phyloP scores from a whole-genome alignment of 306 rosid species.

The Ormosia emarginata region DNA sequence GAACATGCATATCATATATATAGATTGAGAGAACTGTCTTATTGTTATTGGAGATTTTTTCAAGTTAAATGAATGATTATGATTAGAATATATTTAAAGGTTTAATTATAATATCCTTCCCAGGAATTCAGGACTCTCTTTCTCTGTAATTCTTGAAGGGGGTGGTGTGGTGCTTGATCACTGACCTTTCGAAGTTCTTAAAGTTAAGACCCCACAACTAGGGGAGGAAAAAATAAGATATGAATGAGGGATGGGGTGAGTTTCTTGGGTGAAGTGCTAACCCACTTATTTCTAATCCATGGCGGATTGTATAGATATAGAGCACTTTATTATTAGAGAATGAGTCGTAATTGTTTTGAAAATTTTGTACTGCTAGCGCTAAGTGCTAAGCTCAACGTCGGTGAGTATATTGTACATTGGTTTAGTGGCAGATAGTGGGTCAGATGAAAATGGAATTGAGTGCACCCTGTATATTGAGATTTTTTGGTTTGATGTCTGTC shows the following conservation, averaged over 20 bases:
- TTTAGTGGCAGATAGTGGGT: not conserved
- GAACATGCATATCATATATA: constrained; percentile 36
- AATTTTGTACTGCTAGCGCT: not conserved
- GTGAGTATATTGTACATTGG: not conserved
- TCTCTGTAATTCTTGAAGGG: constrained; percentile 36
- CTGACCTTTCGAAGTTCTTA: constrained; percentile 46
- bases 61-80: not conserved
- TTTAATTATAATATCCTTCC: not conserved
- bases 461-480: not conserved
- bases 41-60: not conserved
- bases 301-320: constrained; percentile 19
- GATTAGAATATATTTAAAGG: not conserved
- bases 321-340: not conserved
- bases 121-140: not conserved
- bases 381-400: constrained; percentile 44
- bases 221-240: constrained; percentile 56
- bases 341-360: constrained; percentile 4
- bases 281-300: constrained; percentile 34
- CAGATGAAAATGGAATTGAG: not conserved
- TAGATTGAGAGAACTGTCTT: not conserved
- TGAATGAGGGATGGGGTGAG: constrained; percentile 55
- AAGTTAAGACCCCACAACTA: constrained; percentile 58
- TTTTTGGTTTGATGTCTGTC: not conserved
- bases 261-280: constrained; percentile 58
- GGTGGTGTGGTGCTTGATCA: constrained; percentile 32